Conservation (phyloP, 2,329 filamentous ascomycete species). For the Alternaria gansuensis region DNA sequence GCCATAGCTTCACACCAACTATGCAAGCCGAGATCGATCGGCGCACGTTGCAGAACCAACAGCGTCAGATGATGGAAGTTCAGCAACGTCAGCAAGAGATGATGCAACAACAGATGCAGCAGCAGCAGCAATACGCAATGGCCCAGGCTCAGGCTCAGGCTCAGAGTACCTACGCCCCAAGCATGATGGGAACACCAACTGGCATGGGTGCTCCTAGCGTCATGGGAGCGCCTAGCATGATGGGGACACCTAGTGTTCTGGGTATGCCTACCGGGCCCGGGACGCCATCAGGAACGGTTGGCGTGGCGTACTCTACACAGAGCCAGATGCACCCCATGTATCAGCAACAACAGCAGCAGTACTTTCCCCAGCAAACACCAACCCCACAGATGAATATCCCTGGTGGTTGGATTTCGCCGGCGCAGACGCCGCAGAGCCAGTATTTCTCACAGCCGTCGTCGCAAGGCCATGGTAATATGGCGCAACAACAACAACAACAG, state of each 20-base stretch:
- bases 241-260: constrained; percentile 36
- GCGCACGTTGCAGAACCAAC: constrained; percentile 44
- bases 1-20: constrained; percentile 36
- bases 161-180: constrained; percentile 36
- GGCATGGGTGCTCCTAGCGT: constrained; percentile 28
- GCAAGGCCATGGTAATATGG: constrained; percentile 40
- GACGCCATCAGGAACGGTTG: constrained; percentile 29
- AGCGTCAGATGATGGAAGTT: constrained; percentile 37
- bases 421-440: constrained; percentile 17
- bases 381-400: constrained; percentile 40
- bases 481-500: constrained; percentile 15
- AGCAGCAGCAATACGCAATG: constrained; percentile 35
- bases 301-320: constrained; percentile 44
- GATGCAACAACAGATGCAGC: constrained; percentile 40
- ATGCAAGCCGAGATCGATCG: constrained; percentile 52
- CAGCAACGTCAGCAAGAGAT: constrained; percentile 39
- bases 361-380: constrained; percentile 41
- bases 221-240: constrained; percentile 37
- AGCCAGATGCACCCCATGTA: constrained; percentile 43
- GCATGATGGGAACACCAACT: constrained; percentile 35
- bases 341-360: constrained; percentile 37
- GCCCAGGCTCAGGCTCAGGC: constrained; percentile 6
- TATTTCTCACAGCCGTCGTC: constrained; percentile 35
- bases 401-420: constrained; percentile 41
- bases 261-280: constrained; percentile 29